A percentile compares a stretch with the other conserved stretches of the same genome.
phyloP scores from a whole-genome alignment of 176 grass and related monocot species.

The Pontederia crassipes region DNA sequence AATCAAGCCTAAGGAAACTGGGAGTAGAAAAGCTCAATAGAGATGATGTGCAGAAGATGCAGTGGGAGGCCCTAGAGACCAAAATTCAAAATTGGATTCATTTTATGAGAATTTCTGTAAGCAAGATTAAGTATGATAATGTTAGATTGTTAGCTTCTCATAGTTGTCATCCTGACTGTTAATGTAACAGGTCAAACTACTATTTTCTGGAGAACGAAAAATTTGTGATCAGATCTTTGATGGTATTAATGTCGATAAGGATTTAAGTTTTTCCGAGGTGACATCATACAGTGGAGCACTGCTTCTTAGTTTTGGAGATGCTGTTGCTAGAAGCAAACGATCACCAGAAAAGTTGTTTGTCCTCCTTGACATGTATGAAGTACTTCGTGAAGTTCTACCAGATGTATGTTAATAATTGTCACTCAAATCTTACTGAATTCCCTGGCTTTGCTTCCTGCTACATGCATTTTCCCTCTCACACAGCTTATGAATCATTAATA shows the following conservation, averaged over 20 bases:
- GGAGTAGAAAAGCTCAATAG: slow-evolving; percentile 77
- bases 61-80: slow-evolving; percentile 87
- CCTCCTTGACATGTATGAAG: slow-evolving; percentile 95
- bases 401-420: slow-evolving; percentile 36
- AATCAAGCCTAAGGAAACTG: slow-evolving; percentile 63
- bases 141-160: neutral
- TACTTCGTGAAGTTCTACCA: slow-evolving; percentile 74
- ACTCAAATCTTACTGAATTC: neutral
- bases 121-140: slow-evolving; percentile 13
- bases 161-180: slow-evolving; percentile 1
- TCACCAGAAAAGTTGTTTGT: slow-evolving; percentile 94
- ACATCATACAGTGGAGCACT: slow-evolving; percentile 57
- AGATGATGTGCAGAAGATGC: slow-evolving; percentile 97
- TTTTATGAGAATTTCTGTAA: slow-evolving; percentile 82
- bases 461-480: neutral
- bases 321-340: slow-evolving; percentile 91
- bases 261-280: slow-evolving; percentile 79
- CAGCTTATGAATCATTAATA: neutral
- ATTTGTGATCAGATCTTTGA: slow-evolving; percentile 84
- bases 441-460: neutral
- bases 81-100: slow-evolving; percentile 98
- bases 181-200: slow-evolving; percentile 65
- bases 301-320: slow-evolving; percentile 89
- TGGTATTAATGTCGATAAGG: slow-evolving; percentile 54
- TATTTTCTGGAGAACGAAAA: slow-evolving; percentile 76